phyloP scores from a whole-genome alignment of 768 basidiomycete species.

The Lactarius trivialis region DNA sequence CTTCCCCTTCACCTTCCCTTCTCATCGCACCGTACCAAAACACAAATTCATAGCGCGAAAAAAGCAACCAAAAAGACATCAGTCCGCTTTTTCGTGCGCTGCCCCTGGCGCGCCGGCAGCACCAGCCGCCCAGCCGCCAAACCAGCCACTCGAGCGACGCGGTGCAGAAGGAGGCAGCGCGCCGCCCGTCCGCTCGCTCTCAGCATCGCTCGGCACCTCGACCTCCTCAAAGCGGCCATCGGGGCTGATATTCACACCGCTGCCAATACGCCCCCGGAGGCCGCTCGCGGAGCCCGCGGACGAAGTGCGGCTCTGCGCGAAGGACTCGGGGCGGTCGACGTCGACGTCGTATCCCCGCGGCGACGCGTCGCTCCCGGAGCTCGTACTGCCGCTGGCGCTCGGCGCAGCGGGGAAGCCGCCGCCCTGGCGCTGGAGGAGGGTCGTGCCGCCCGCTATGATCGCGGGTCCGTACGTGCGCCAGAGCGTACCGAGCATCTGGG shows the following conservation, averaged over 20 bases:
- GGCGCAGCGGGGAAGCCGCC: conserved; percentile 29
- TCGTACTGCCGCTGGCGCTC: conserved; percentile 5
- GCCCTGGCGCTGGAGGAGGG: conserved; percentile 49
- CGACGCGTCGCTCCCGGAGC: not conserved
- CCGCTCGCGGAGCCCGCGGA: conserved; percentile 25
- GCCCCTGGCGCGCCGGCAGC: not conserved
- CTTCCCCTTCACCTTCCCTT: not conserved
- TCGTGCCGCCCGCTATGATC: conserved; percentile 61
- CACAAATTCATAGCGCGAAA: not conserved
- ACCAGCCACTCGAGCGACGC: conserved; percentile 15
- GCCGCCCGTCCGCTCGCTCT: conserved; percentile 39
- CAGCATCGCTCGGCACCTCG: conserved; percentile 63
- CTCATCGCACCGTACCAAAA: not conserved
- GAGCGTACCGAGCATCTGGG: conserved; percentile 55
- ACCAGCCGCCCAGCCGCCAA: conserved; percentile 18
- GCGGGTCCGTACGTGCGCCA: conserved; percentile 78
- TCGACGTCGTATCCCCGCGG: conserved; percentile 18
- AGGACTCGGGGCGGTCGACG: not conserved
- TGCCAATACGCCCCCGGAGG: conserved; percentile 16
- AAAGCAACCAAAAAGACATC: not conserved
- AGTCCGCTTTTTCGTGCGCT: conserved; percentile 12
- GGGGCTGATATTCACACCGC: conserved; percentile 9
- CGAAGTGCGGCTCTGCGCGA: conserved; percentile 37
- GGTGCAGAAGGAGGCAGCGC: not conserved
- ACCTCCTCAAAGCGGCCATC: conserved; percentile 58